Evolutionary conservation across 2,329 filamentous ascomycete species (phyloP), one percentile per base, ranked within the genome.

Genomic region (Talaromyces sp.): DNA sequence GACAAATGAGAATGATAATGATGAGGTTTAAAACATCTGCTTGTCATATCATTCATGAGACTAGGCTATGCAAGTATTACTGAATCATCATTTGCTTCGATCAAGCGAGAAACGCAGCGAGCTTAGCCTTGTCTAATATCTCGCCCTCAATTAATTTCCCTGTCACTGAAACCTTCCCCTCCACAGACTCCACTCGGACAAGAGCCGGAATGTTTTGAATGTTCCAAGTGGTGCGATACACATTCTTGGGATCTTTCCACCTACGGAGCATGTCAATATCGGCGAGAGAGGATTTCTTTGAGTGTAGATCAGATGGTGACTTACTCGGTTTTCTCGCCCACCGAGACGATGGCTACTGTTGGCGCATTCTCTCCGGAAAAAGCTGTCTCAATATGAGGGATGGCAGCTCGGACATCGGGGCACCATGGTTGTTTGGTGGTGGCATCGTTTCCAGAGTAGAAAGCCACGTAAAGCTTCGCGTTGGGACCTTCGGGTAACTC

Each of bases 371-470:
- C 50, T 0, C 52, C 51, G 0, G 61, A 56, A 51, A 76, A 76
- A 2, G 69, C 65, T 0, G 61, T 54, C 2, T 64, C 51, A 19
- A 75, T 62, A 39, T 64, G 51, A 0, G 72, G 72, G 49, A 74
- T 51, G 0, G 73, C 70, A 8, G 68, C 69, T 13, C 70, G 65
- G 22, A 75, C 73, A 46, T 75, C 73, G 1, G 74, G 73, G 20
- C 73, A 76, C 74, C 73, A 75, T 3, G 73, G 64, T 50, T 70
- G 59, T 7, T 65, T 64, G 16, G 73, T 75, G 3, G 55, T 54
- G 7, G 70, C 65, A 39, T 74, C 70, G 30, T 65, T 42, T 29
- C 70, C 73, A 2, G 73, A 68, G 30, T 70, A 63, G 57, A 75
- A 75, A n/a, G 69, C 63, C 41, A 75, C 48, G 57, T 73, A 75